phyloP scores from a whole-genome alignment of 352 stramenopile genomes.

The Globisporangium sylvaticum region DNA sequence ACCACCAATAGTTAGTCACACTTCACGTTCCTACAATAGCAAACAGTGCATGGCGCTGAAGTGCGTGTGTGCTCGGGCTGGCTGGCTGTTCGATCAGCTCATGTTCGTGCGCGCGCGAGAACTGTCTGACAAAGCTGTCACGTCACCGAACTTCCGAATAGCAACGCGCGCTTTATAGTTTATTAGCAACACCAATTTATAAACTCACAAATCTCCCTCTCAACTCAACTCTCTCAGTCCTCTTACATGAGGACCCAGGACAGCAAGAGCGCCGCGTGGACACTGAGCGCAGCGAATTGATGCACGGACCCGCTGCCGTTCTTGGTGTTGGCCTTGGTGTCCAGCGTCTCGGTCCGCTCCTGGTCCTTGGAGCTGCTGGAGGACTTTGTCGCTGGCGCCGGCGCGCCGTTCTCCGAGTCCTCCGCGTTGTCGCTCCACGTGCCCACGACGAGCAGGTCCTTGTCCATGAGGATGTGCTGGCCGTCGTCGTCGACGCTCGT shows the following conservation, averaged over 20 bases:
- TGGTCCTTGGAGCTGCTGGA: neutral
- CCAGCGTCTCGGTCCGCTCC: neutral
- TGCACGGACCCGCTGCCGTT: neutral
- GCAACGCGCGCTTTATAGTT: neutral
- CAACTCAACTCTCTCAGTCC: no score
- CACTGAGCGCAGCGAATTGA: neutral
- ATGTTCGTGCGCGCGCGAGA: neutral
- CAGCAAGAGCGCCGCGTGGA: neutral
- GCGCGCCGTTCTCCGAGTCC: neutral
- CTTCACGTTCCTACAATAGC: neutral
- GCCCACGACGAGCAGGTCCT: conserved; percentile 15
- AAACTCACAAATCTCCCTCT: neutral
- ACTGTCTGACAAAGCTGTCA: neutral
- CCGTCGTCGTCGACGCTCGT: neutral
- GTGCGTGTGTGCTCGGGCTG: no score
- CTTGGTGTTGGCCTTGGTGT: neutral
- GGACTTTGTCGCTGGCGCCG: neutral
- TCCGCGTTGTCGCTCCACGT: conserved; percentile 9
- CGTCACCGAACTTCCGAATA: neutral
- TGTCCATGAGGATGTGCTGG: conserved; percentile 17
- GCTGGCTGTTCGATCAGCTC: neutral
- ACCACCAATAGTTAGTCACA: neutral
- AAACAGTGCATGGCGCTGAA: neutral
- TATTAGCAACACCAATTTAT: neutral
- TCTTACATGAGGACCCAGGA: neutral